Base-by-base conservation (phyloP, 345 rosid species). In the Boechera divaricarpa region DNA sequence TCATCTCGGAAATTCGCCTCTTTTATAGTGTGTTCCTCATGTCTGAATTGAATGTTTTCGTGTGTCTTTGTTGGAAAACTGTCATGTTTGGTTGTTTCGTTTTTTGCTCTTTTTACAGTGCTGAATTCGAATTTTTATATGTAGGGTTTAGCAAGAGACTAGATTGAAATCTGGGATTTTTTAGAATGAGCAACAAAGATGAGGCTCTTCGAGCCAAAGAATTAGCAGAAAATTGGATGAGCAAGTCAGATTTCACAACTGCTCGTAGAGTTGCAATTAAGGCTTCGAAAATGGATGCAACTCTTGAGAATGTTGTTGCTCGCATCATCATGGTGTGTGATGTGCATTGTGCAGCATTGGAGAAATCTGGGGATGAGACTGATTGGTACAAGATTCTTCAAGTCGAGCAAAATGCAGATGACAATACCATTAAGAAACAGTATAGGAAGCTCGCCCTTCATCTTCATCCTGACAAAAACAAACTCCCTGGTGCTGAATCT, bases 381-480 rank as follows among this genome's bases (percentile, higher is more conserved):
- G 97, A 95, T 82, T 95, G 98, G 97, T 95, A 92, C 76, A 91
- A 83, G 66, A 89, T 95, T 33, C 94, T 95, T 47, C 91, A 95
- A 76, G 73, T 92, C 26, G 86, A 85, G 49, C 84, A 57, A 28
- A 81, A 78, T 5, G 90, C 90, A 9, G 96, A 92, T 76, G 97
- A 89, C 47, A 72, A 71, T 36, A 57, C 87, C 32, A 91, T 92
- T 75, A 92, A 84, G 90, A 95, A 92, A 81, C 98, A 92, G 84
- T 95, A 88, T 60, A 84, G 77, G 79, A 95, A 88, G 84, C 83
- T 87, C 68, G 98, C 99, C 18, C 90, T 95, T 55, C 80, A 56
- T 52, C 97, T 95, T 60, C 99, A 95, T 80, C 99, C 98, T 2
- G 98, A 95, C 80, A 95, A 95, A 81, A 95, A 89, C 79, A 86